Percentiles rank a stretch among this genome's conserved stretches.
Evolutionary conservation across 2,329 filamentous ascomycete genomes (phyloP).

Genomic region (Teratosphaeria destructans): DNA sequence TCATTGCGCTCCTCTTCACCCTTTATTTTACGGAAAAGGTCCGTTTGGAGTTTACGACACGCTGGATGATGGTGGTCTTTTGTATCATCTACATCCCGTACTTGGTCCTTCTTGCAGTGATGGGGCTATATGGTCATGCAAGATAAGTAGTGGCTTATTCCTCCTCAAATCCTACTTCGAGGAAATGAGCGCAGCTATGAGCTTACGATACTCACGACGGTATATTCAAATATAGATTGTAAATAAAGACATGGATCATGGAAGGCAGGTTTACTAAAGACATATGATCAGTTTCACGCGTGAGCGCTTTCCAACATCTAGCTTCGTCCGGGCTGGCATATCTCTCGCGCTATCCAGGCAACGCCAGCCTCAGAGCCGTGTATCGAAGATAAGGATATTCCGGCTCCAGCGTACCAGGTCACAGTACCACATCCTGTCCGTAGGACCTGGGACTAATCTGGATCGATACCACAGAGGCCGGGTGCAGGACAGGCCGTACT

Average conservation of each 20-base stretch:
- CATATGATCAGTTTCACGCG: neutral
- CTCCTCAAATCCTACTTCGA: too few species aligned
- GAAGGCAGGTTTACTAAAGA: neutral
- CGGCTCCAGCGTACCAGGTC: too few species aligned
- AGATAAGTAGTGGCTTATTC: neutral
- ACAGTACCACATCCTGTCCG: too few species aligned
- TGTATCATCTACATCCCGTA: slow-evolving; percentile 35
- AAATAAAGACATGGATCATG: neutral
- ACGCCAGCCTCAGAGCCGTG: neutral
- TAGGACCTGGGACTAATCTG: neutral
- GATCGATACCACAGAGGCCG: slow-evolving; percentile 12
- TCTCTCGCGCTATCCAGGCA: neutral
- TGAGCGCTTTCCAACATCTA: neutral
- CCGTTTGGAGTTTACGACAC: slow-evolving; percentile 33
- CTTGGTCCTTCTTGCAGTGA: slow-evolving; percentile 25
- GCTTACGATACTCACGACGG: too few species aligned
- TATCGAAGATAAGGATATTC: neutral
- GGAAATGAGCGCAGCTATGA: too few species aligned
- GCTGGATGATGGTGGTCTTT: slow-evolving; percentile 33
- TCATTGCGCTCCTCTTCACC: slow-evolving; percentile 31
- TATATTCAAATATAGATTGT: too few species aligned
- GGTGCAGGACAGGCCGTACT: slow-evolving; percentile 10
- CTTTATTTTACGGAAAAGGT: slow-evolving; percentile 37
- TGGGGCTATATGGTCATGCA: neutral
- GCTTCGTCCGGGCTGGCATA: neutral